phyloP scores from a whole-genome alignment of 768 basidiomycete genomes.

The Stropharia rugosoannulata region DNA sequence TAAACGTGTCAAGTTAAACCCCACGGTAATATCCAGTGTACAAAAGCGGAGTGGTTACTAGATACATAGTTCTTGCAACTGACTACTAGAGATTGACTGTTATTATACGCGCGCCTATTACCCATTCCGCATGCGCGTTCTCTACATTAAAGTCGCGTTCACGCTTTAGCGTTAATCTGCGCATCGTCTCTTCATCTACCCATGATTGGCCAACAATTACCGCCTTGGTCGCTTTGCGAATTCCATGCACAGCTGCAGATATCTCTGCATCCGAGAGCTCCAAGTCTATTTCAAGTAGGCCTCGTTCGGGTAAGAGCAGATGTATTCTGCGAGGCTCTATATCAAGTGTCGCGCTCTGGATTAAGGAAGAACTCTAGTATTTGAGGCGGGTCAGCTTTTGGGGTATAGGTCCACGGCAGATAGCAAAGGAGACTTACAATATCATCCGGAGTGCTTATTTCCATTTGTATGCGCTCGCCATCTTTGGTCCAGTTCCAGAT shows the following conservation, averaged over 20 bases:
- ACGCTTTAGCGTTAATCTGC: conserved; percentile 50
- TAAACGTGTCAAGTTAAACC: too few relatives aligned
- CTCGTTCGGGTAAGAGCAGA: conserved; percentile 46
- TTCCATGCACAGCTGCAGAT: conserved; percentile 17
- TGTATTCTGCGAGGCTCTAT: conserved; percentile 60
- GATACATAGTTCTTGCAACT: too few relatives aligned
- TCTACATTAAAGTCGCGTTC: conserved; percentile 62
- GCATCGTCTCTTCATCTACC: conserved; percentile 32
- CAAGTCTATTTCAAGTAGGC: conserved; percentile 57
- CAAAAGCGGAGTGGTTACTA: too few relatives aligned
- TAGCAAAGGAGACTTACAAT: conserved; percentile 44
- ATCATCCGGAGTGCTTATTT: conserved; percentile 47
- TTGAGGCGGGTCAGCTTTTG: too few relatives aligned
- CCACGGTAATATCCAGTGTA: too few relatives aligned
- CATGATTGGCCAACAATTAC: conserved; percentile 4
- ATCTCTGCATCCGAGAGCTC: conserved; percentile 56
- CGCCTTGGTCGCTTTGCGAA: neutral
- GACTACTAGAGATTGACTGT: conserved; percentile 35
- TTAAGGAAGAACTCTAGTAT: conserved; percentile 43
- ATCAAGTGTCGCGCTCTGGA: conserved; percentile 56
- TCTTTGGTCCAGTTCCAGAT: conserved; percentile 57
- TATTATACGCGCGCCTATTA: conserved; percentile 50
- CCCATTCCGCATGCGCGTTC: conserved; percentile 66
- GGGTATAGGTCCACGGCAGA: too few relatives aligned
- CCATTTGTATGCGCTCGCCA: conserved; percentile 43